Conservation (phyloP, 192 early-diverging fungal species). For the Coemansia reversa region DNA sequence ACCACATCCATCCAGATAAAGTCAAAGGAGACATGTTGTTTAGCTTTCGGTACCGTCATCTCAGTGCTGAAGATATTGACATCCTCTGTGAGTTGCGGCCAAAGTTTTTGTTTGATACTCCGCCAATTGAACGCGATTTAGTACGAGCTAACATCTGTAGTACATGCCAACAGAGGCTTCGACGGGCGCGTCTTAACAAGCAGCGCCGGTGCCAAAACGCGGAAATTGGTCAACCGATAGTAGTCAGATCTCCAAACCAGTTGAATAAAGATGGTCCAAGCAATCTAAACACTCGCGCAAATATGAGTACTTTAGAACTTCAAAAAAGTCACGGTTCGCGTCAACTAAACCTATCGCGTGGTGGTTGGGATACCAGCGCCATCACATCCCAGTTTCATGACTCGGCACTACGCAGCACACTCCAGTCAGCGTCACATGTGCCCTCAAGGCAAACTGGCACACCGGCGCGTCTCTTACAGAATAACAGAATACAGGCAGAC, state of each 20-base stretch:
- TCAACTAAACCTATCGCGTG: neutral
- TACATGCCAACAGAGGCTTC: constrained; percentile 50
- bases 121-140: constrained; percentile 37
- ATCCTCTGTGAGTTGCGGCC: constrained; percentile 36
- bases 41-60: constrained; percentile 52
- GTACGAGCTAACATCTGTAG: constrained; percentile 53
- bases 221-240: neutral
- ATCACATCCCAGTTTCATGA: neutral
- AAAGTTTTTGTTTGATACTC: constrained; percentile 35
- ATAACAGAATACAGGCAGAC: neutral
- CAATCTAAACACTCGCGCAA: neutral
- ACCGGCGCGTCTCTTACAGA: neutral
- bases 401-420: constrained; percentile 31
- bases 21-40: constrained; percentile 46
- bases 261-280: neutral
- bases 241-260: too few relatives aligned
- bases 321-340: neutral
- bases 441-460: neutral
- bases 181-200: constrained; percentile 30
- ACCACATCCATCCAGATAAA: constrained; percentile 37
- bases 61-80: constrained; percentile 49
- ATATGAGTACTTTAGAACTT: neutral
- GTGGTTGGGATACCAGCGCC: neutral
- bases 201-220: neutral
- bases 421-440: neutral